phyloP scores from a whole-genome alignment of 495 filamentous ascomycete genomes.

The Schizothecium vesticola region DNA sequence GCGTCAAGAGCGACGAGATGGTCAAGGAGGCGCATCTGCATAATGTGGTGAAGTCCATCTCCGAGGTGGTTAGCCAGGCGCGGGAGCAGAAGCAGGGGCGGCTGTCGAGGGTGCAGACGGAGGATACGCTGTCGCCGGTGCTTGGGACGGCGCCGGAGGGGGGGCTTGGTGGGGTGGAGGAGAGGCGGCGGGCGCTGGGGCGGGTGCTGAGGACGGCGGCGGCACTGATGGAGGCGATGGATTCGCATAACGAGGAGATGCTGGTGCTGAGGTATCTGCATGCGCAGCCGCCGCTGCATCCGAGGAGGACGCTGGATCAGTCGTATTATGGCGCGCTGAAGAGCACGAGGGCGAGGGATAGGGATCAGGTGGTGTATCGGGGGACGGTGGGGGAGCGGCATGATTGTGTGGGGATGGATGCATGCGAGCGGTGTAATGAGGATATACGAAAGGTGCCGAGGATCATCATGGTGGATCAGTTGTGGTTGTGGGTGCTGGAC shows the following conservation, averaged over 20 bases:
- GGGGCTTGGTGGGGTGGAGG: background rate
- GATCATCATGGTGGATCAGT: slow-evolving; percentile 64
- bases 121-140: slow-evolving; percentile 8
- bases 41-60: slow-evolving; percentile 10
- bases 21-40: slow-evolving; percentile 17
- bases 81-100: slow-evolving; percentile 15
- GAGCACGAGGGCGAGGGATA: slow-evolving; percentile 53
- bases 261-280: slow-evolving; percentile 54
- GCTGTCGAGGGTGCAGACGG: slow-evolving; percentile 5
- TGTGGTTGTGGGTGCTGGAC: slow-evolving; percentile 64
- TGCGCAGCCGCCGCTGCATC: slow-evolving; percentile 53
- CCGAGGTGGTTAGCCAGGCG: slow-evolving; percentile 16
- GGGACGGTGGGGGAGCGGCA: slow-evolving; percentile 21
- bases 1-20: slow-evolving; percentile 19
- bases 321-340: slow-evolving; percentile 58
- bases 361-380: slow-evolving; percentile 63
- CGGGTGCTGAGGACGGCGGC: slow-evolving; percentile 19
- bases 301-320: slow-evolving; percentile 61
- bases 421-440: slow-evolving; percentile 20
- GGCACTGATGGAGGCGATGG: slow-evolving; percentile 23
- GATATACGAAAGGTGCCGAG: slow-evolving; percentile 46
- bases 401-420: slow-evolving; percentile 18
- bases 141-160: background rate
- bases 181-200: slow-evolving; percentile 12
- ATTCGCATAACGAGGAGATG: slow-evolving; percentile 47